Conservation (phyloP, 2,329 filamentous ascomycete species). For the Cordyceps cateniannulata region DNA sequence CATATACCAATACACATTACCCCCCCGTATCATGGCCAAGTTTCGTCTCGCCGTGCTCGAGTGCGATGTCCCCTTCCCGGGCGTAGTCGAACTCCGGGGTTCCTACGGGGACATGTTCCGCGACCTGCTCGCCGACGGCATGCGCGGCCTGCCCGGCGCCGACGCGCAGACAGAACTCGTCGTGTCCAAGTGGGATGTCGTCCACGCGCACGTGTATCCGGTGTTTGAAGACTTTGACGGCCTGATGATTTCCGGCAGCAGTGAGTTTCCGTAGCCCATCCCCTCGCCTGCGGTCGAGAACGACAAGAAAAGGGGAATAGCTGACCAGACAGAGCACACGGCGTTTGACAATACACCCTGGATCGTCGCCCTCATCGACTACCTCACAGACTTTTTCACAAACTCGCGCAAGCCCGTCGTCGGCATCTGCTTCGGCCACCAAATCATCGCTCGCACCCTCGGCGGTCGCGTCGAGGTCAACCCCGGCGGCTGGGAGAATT, state of each 20-base stretch:
- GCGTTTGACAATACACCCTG: slow-evolving; percentile 37
- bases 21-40: slow-evolving; percentile 15
- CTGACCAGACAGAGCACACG: slow-evolving; percentile 25
- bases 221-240: slow-evolving; percentile 22
- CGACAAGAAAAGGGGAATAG: too few relatives aligned
- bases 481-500: slow-evolving; percentile 38
- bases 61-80: slow-evolving; percentile 26
- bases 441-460: slow-evolving; percentile 39
- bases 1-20: neutral
- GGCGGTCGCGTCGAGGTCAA: slow-evolving; percentile 31
- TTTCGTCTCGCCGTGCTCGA: slow-evolving; percentile 21
- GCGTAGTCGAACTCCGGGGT: slow-evolving; percentile 21
- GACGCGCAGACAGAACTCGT: slow-evolving; percentile 18
- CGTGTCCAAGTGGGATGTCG: slow-evolving; percentile 26
- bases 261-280: slow-evolving; percentile 16
- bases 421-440: slow-evolving; percentile 43
- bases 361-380: slow-evolving; percentile 37
- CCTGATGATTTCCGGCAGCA: slow-evolving; percentile 28
- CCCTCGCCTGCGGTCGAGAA: neutral
- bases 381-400: slow-evolving; percentile 24
- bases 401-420: slow-evolving; percentile 29
- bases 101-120: slow-evolving; percentile 27
- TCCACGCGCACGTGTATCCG: slow-evolving; percentile 23
- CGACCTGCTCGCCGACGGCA: slow-evolving; percentile 21
- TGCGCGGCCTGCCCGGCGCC: slow-evolving; percentile 18